These are phyloP conservation scores for Mycena capillaripes DNA, from an alignment of 768 basidiomycete genomes.

Conservation along the genomic window DNA sequence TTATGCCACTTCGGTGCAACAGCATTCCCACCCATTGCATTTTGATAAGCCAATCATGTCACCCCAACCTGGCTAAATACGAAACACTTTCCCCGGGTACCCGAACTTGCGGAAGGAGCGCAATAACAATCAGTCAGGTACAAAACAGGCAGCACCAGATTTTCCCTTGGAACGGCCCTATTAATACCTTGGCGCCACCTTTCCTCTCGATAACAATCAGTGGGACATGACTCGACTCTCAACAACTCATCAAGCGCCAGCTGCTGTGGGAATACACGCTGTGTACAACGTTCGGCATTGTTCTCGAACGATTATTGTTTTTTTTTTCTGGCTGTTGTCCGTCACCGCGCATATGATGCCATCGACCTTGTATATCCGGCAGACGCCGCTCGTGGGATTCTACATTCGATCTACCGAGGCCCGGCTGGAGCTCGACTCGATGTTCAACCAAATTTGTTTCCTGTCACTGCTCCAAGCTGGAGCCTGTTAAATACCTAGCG, in stretches of 20 bases:
- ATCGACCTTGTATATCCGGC: conserved; percentile 28
- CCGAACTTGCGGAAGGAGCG: conserved; percentile 27
- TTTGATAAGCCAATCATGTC: conserved; percentile 34
- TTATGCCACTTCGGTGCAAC: conserved; percentile 23
- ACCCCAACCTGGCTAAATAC: conserved; percentile 23
- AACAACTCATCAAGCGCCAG: background rate
- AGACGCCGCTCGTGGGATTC: conserved; percentile 26
- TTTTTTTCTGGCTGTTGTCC: conserved; percentile 18
- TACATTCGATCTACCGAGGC: conserved; percentile 21
- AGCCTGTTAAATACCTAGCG: background rate
- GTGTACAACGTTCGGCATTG: conserved; percentile 8
- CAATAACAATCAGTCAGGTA: conserved; percentile 36
- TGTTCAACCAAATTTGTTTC: background rate
- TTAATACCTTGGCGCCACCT: conserved; percentile 30
- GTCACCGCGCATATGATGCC: conserved; percentile 21
- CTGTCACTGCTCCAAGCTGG: background rate
- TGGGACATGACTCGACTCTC: conserved; percentile 15
- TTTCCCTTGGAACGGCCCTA: conserved; percentile 36
- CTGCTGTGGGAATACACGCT: conserved; percentile 19
- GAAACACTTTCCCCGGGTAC: conserved; percentile 25
- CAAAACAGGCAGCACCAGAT: conserved; percentile 31
- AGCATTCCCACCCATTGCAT: conserved; percentile 31
- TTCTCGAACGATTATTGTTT: conserved; percentile 16
- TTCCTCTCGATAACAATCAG: conserved; percentile 28
- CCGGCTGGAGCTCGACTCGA: conserved; percentile 16